Evolutionary conservation across 73 alveolate species (phyloP).

Genomic region (Tetrahymena borealis): DNA sequence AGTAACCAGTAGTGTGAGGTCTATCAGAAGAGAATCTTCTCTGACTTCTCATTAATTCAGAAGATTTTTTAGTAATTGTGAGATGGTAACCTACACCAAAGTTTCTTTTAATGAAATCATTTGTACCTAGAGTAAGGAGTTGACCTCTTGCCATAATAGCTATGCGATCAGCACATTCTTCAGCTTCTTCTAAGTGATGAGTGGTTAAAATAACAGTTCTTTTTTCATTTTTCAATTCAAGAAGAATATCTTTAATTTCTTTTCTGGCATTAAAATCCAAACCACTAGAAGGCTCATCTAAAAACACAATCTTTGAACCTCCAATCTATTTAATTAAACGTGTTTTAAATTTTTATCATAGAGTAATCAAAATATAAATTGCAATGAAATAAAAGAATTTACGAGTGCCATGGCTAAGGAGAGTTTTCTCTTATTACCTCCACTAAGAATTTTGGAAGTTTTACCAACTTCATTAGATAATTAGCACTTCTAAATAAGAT

Average conservation of each 20-base stretch:
- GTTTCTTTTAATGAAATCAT: slow-evolving; percentile 58
- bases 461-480: slow-evolving; percentile 48
- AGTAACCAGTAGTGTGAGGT: background rate
- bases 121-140: slow-evolving; percentile 56
- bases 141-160: slow-evolving; percentile 79
- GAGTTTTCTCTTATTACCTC: slow-evolving; percentile 88
- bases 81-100: slow-evolving; percentile 83
- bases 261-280: slow-evolving; percentile 89
- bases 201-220: slow-evolving; percentile 78
- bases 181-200: slow-evolving; percentile 87
- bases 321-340: slow-evolving; percentile 44
- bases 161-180: slow-evolving; percentile 72
- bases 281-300: slow-evolving; percentile 95
- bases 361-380: too few species aligned
- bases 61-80: slow-evolving; percentile 19
- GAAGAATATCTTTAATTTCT: slow-evolving; percentile 83
- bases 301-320: slow-evolving; percentile 74
- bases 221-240: slow-evolving; percentile 49
- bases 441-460: slow-evolving; percentile 64
- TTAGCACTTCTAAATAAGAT: slow-evolving; percentile 55
- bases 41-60: background rate
- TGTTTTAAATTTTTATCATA: too few species aligned
- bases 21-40: background rate
- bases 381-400: background rate
- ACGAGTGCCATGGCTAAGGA: slow-evolving; percentile 81